Base-by-base conservation (phyloP, 306 rosid species). In the Sicyos edulis region DNA sequence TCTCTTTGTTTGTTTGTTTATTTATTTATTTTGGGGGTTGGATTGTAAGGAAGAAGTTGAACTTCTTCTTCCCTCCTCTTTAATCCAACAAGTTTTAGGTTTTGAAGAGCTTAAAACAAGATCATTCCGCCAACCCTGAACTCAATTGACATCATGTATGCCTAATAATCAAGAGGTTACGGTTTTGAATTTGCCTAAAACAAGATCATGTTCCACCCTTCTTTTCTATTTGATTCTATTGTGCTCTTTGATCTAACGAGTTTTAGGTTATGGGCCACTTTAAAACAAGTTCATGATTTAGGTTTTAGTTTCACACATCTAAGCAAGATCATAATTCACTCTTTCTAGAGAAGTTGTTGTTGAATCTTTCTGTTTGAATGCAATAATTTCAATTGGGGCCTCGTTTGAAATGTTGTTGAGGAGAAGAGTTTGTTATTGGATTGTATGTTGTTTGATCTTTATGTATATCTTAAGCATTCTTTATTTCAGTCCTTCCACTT, bases 221-320 rank as follows among this genome's bases (percentile, higher is more conserved):
- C 12, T 44, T 49, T 24, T 68, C 40, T 47, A 22, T 67, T 70
- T n/a, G 61, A 52, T 70, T 52, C 9, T 59, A 26, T 17, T 59
- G 11, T 59, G 20, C 19, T 29, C 45, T 29, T 59, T 14, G 22
- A 68, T 68, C 16, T 16, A 40, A 2, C 51, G 2, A 64, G 52
- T 17, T 64, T 64, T 40, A 9, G 70, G 34, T 44, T 6, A 47
- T 66, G 13, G 42, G 11, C 51, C 14, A 12, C 51, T 47, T 10
- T 3, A 47, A 47, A 47, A 37, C 44, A 37, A 37, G 44, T 0
- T 37, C 8, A 37, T 37, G 44, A 5, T 37, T 37, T 2, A 5
- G 68, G 52, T 64, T 12, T 66, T 32, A 3, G 37, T 32, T 32
- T 32, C 45, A 6, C 5, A 45, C 54, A 20, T 34, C 72, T 45